phyloP scores from a whole-genome alignment of 495 filamentous ascomycete genomes.

The Aspergillus kassunensis region DNA sequence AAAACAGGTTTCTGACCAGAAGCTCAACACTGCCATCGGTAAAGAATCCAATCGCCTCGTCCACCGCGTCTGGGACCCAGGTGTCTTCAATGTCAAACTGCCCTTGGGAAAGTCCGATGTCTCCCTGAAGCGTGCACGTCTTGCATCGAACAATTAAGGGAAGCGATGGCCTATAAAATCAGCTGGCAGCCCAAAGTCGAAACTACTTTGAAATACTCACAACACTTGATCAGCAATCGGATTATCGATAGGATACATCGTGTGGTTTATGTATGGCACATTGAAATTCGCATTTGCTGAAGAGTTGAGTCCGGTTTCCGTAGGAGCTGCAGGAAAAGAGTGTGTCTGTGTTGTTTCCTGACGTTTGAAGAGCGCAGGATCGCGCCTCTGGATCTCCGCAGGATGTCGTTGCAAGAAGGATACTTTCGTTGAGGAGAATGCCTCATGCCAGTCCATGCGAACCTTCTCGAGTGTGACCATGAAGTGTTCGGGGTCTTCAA shows the following conservation, averaged over 20 bases:
- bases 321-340: not conserved
- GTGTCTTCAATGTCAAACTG: conserved; percentile 15
- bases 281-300: not conserved
- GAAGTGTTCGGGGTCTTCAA: not conserved
- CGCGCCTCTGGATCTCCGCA: conserved; percentile 2
- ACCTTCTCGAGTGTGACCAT: not conserved
- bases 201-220: not conserved
- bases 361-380: not conserved
- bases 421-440: conserved; percentile 5
- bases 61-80: not conserved
- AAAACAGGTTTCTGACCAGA: conserved; percentile 17
- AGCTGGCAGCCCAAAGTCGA: not conserved
- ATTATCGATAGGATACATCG: not conserved
- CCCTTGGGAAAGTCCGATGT: conserved; percentile 23
- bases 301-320: not conserved
- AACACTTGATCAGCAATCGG: not conserved
- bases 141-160: conserved; percentile 24
- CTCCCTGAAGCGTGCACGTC: conserved; percentile 25
- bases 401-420: conserved; percentile 5
- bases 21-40: conserved; percentile 25
- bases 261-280: not conserved
- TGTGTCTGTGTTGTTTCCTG: not conserved
- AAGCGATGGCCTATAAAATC: not conserved
- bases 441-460: conserved; percentile 6
- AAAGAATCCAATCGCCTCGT: conserved; percentile 17